A percentile compares a stretch with the other conserved stretches of the same genome.
Evolutionary conservation across 192 early-diverging fungal genomes (phyloP).

Genomic region (Backusella macrospora): DNA sequence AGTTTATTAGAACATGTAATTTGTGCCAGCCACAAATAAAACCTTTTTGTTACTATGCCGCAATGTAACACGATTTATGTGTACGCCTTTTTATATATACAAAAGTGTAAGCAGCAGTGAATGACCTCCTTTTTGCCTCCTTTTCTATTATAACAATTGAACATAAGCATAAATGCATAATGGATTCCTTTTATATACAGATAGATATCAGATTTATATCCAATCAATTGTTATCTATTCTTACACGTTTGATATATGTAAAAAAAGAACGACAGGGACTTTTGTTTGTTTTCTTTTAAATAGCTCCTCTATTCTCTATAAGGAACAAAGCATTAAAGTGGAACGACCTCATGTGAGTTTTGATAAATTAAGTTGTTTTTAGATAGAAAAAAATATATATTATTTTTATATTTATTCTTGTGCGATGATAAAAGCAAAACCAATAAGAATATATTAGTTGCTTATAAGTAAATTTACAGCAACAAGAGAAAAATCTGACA

Average conservation of each 20-base stretch:
- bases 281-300: slow-evolving; percentile 10
- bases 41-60: too few relatives aligned
- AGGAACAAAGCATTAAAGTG: neutral
- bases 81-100: too few relatives aligned
- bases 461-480: neutral
- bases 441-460: neutral
- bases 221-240: neutral
- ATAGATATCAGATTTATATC: neutral
- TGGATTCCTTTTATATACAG: neutral
- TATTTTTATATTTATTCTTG: too few relatives aligned
- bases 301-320: neutral
- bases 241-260: slow-evolving; percentile 1
- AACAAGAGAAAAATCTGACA: neutral
- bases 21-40: too few relatives aligned
- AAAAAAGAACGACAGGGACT: too few relatives aligned
- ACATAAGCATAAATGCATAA: neutral
- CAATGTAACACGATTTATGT: too few relatives aligned
- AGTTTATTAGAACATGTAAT: too few relatives aligned
- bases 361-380: neutral
- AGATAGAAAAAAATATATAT: too few relatives aligned
- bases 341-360: slow-evolving; percentile 4
- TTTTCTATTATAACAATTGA: neutral
- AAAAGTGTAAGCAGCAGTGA: too few relatives aligned
- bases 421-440: neutral
- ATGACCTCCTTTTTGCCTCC: neutral